Conservation (phyloP, 2,329 filamentous ascomycete genomes). For the Didymella sp. region DNA sequence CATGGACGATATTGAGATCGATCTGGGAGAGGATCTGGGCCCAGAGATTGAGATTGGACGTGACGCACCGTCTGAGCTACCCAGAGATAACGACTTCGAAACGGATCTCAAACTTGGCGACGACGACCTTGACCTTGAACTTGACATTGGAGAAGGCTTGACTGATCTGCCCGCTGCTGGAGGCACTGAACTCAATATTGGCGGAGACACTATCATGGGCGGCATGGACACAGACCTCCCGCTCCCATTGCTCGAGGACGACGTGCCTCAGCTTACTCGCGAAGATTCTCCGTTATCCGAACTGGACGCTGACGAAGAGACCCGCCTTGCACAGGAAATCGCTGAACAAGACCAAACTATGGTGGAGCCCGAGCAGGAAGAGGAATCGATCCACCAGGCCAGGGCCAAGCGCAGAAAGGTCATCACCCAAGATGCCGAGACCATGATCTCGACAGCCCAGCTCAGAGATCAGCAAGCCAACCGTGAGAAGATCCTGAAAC, state of each 20-base stretch:
- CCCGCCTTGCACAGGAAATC: slow-evolving; percentile 70
- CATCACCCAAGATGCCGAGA: slow-evolving; percentile 80
- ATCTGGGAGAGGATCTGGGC: slow-evolving; percentile 64
- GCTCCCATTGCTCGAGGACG: slow-evolving; percentile 8
- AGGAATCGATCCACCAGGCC: slow-evolving; percentile 67
- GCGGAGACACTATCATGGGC: slow-evolving; percentile 55
- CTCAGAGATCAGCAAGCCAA: slow-evolving; percentile 89
- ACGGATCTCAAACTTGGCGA: slow-evolving; percentile 60
- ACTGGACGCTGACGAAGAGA: slow-evolving; percentile 58
- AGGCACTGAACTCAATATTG: slow-evolving; percentile 33
- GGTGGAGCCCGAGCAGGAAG: slow-evolving; percentile 56
- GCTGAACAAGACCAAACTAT: slow-evolving; percentile 46
- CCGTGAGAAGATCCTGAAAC: slow-evolving; percentile 83
- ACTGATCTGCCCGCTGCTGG: slow-evolving; percentile 30
- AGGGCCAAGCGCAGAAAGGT: slow-evolving; percentile 81
- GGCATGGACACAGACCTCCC: slow-evolving; percentile 50
- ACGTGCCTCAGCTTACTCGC: slow-evolving; percentile 34
- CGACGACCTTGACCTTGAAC: slow-evolving; percentile 59
- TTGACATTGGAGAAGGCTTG: slow-evolving; percentile 47
- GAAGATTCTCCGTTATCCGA: slow-evolving; percentile 63
- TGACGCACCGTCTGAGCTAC: slow-evolving; percentile 72
- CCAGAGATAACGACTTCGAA: slow-evolving; percentile 42
- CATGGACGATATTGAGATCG: slow-evolving; percentile 66
- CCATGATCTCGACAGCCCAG: slow-evolving; percentile 75
- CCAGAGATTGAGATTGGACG: slow-evolving; percentile 87